Conservation (phyloP, 257 asterid genomes). For the Leptodermis oblonga region DNA sequence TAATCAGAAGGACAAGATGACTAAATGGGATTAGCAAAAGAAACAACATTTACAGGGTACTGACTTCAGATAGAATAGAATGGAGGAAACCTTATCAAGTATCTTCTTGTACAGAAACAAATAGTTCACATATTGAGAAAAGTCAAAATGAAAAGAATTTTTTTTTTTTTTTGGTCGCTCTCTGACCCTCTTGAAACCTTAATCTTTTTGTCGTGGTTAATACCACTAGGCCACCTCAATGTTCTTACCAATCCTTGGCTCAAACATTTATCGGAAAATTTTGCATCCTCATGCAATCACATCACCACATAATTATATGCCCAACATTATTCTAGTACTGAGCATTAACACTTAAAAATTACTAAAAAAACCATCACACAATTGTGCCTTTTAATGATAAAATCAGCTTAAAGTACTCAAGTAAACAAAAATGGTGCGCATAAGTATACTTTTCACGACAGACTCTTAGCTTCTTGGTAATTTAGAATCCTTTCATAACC, state of each 20-base stretch:
- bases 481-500: background rate
- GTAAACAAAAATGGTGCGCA: background rate
- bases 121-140: background rate
- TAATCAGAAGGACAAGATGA: background rate
- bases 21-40: background rate
- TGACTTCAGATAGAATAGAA: too few species aligned
- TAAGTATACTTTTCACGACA: background rate
- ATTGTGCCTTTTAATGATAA: background rate
- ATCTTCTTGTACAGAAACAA: background rate
- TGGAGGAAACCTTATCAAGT: too few species aligned
- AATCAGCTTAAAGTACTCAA: background rate
- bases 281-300: background rate
- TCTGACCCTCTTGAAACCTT: background rate
- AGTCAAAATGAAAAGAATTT: background rate
- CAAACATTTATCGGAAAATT: background rate
- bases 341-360: background rate
- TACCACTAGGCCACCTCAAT: background rate
- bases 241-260: background rate
- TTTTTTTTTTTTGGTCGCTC: too few species aligned
- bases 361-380: background rate
- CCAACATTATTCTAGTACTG: background rate
- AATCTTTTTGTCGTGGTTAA: background rate
- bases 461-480: background rate
- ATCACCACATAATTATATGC: background rate
- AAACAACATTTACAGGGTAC: too few species aligned